phyloP scores from a whole-genome alignment of 257 asterid species.

The Cynanchum wilfordii region DNA sequence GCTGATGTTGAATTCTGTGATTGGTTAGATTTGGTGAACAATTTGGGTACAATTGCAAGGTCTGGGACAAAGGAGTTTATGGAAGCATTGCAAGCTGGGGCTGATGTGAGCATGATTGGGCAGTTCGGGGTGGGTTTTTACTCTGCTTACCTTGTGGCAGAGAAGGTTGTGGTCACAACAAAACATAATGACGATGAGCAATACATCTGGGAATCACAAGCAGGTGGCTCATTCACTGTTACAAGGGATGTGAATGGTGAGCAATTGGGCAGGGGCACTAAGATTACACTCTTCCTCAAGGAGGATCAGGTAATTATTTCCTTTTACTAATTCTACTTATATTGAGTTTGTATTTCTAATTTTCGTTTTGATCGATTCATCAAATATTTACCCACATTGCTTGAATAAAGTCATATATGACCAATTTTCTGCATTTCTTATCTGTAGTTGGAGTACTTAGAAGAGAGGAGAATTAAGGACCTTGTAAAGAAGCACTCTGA shows the following conservation, averaged over 20 bases:
- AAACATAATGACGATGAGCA: slow-evolving; percentile 80
- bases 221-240: slow-evolving; percentile 72
- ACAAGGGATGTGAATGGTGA: slow-evolving; percentile 68
- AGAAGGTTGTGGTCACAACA: slow-evolving; percentile 65
- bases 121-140: slow-evolving; percentile 82
- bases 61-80: slow-evolving; percentile 79
- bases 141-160: slow-evolving; percentile 80
- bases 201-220: slow-evolving; percentile 78
- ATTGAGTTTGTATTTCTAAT: neutral
- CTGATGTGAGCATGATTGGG: slow-evolving; percentile 90
- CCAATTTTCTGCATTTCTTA: neutral
- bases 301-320: slow-evolving; percentile 61
- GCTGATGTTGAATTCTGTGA: neutral
- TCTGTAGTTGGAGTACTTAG: slow-evolving; percentile 63
- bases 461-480: slow-evolving; percentile 75
- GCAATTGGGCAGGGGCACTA: slow-evolving; percentile 73
- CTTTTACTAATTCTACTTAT: neutral
- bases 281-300: slow-evolving; percentile 68
- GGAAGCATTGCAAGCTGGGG: slow-evolving; percentile 89
- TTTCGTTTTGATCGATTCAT: neutral
- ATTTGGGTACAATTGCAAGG: slow-evolving; percentile 74
- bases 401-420: neutral
- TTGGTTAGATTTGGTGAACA: slow-evolving; percentile 65
- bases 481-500: slow-evolving; percentile 84
- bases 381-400: neutral